Conservation (phyloP, 2,329 filamentous ascomycete species). For the Monascus ruber region DNA sequence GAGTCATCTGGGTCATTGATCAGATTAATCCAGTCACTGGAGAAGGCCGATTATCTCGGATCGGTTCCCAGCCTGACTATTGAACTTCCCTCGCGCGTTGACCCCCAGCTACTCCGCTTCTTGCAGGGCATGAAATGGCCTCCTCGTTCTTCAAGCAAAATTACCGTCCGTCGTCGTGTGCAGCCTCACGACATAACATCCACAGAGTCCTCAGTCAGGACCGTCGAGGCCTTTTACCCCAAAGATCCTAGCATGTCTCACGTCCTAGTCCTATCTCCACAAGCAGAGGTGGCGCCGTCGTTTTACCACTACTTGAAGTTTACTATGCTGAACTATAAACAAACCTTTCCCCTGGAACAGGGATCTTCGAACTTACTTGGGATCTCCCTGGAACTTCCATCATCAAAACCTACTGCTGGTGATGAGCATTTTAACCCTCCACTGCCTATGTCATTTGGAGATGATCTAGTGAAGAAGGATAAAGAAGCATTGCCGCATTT, state of each 20-base stretch:
- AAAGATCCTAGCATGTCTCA: slow-evolving; percentile 52
- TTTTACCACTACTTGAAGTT: slow-evolving; percentile 86
- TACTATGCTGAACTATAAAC: slow-evolving; percentile 61
- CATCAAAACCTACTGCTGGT: slow-evolving; percentile 43
- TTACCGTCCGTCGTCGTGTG: slow-evolving; percentile 68
- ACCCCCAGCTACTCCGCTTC: slow-evolving; percentile 52
- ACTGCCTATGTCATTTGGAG: not conserved
- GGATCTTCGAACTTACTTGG: slow-evolving; percentile 53
- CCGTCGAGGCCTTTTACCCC: slow-evolving; percentile 84
- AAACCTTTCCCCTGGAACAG: slow-evolving; percentile 45
- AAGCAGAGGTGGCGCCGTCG: slow-evolving; percentile 65
- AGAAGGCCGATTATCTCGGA: slow-evolving; percentile 62
- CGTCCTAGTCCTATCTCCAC: slow-evolving; percentile 72
- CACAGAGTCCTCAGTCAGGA: slow-evolving; percentile 61
- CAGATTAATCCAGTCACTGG: slow-evolving; percentile 64
- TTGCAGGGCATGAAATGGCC: slow-evolving; percentile 60
- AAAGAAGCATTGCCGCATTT: slow-evolving; percentile 46
- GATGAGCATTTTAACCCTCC: slow-evolving; percentile 44
- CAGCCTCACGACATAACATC: slow-evolving; percentile 47
- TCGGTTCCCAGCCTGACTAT: slow-evolving; percentile 66
- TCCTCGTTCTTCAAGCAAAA: slow-evolving; percentile 33
- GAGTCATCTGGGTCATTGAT: slow-evolving; percentile 63
- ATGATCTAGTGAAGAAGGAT: slow-evolving; percentile 3
- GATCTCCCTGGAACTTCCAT: slow-evolving; percentile 67
- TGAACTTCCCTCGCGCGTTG: slow-evolving; percentile 63